These are phyloP conservation scores for Zalerion maritima DNA, from an alignment of 495 filamentous ascomycete species.

Conservation along the genomic window DNA sequence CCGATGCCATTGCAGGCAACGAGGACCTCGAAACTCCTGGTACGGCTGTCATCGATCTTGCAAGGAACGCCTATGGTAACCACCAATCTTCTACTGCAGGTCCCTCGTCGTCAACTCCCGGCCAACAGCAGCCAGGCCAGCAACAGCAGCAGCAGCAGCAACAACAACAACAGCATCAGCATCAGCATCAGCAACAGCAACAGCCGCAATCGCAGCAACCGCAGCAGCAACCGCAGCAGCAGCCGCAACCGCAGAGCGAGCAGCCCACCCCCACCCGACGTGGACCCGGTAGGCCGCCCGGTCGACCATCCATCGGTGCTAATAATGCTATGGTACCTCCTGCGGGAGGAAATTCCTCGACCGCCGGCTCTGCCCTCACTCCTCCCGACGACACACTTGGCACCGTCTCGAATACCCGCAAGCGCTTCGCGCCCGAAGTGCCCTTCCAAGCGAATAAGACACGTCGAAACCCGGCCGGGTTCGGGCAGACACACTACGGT, in stretches of 20 bases:
- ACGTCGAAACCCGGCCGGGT: constrained; percentile 23
- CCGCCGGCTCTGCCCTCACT: constrained; percentile 27
- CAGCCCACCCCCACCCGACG: constrained; percentile 10
- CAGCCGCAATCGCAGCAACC: constrained; percentile 11
- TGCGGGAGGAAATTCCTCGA: too few relatives aligned
- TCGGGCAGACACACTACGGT: too few relatives aligned
- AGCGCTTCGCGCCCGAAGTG: constrained; percentile 8
- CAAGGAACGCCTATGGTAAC: constrained; percentile 12
- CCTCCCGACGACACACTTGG: constrained; percentile 38
- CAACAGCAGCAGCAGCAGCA: constrained; percentile 5
- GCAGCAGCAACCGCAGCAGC: constrained; percentile 8
- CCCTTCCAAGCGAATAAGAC: constrained; percentile 21
- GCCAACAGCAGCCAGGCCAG: constrained; percentile 3
- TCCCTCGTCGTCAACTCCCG: constrained; percentile 9
- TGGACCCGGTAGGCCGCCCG: constrained; percentile 16
- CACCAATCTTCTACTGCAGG: constrained; percentile 1
- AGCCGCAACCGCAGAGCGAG: constrained; percentile 7
- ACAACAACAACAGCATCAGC: constrained; percentile 4
- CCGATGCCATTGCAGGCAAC: constrained; percentile 13
- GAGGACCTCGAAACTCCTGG: constrained; percentile 17
- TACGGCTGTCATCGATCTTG: constrained; percentile 18
- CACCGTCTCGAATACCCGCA: constrained; percentile 18
- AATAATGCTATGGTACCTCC: too few relatives aligned
- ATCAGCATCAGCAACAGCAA: too few relatives aligned
- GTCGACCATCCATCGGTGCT: too few relatives aligned